Evolutionary conservation across 768 basidiomycete genomes (phyloP), one percentile per base, ranked within the genome.

Genomic region (Sarcodon sp.): DNA sequence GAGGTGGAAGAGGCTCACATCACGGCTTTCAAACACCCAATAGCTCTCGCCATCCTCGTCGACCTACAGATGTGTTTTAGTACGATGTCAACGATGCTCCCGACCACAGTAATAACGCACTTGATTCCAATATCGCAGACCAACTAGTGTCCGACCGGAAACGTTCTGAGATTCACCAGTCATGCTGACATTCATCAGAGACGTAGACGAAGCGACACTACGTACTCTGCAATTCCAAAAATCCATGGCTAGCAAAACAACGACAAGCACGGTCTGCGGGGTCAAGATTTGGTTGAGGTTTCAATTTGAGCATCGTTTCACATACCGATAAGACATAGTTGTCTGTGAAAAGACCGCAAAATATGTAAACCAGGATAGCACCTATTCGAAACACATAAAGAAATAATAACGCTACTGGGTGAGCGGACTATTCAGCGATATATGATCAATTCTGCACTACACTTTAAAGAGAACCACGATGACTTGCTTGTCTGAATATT

Each of bases 11-110:
- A 7, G 45, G 68, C 86, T 60, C 65, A 94, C 94, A 64, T 97
- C 93, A 59, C 93, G 77, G 58, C 86, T 87, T 66, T 99, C 96
- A 55, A 99, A 99, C 9, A 99, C 93, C 96, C 96, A 99, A 56
- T 83, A 93, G 63, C 73, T 78, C 63, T 94, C 88, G 2, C 96
- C 96, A 54, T 97, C 92, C 47, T 97, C 92, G 57, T 98, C 92
- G 11, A 98, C 91, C 82, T 86, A 51, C 35, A 39, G 35, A 51
- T 52, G 46, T 18, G 6, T 9, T 11, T 9, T 35, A 41, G 35
- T 32, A 46, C 48, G 50, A 68, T 64, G 48, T 69, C 68, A 33
- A 27, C 4, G 21, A 11, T 6, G n/a, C 31, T 27, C 31, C 10
- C 7, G 48, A 27, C 10, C 12, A n/a, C 21, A 15, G 32, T 2